A percentile compares a stretch with the other conserved stretches of the same genome.
Evolutionary conservation across 768 basidiomycete genomes (phyloP).

Genomic region (Phlebiopsis flavidoalba): DNA sequence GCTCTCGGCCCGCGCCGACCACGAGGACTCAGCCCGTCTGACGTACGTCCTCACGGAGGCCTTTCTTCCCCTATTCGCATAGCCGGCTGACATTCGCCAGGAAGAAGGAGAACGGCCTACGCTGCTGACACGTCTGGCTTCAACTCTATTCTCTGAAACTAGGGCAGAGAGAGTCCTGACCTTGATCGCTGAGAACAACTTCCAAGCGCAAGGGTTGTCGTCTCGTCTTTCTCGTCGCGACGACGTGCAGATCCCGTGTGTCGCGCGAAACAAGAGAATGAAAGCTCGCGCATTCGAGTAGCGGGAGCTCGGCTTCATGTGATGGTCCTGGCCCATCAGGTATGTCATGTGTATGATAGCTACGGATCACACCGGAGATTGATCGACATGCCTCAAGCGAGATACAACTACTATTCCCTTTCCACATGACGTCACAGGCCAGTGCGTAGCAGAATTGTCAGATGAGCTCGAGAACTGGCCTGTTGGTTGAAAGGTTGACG

Average conservation of each 20-base stretch:
- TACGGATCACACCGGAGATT: too few relatives aligned
- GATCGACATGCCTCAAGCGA: too few relatives aligned
- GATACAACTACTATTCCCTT: too few relatives aligned
- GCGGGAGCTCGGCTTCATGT: too few relatives aligned
- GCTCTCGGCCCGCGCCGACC: not conserved
- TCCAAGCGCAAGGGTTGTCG: constrained; percentile 18
- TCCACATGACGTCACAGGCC: too few relatives aligned
- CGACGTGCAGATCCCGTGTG: not conserved
- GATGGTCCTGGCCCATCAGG: too few relatives aligned
- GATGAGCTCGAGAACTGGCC: too few relatives aligned
- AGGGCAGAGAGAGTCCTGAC: constrained; percentile 11
- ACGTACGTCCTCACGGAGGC: not conserved
- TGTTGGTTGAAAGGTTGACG: too few relatives aligned
- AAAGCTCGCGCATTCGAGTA: not conserved
- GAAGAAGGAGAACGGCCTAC: not conserved
- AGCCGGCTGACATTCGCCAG: not conserved
- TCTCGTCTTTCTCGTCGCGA: too few relatives aligned
- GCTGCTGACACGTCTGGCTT: not conserved
- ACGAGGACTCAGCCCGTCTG: not conserved
- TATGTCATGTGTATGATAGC: too few relatives aligned
- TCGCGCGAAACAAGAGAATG: constrained; percentile 11
- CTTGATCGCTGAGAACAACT: constrained; percentile 14
- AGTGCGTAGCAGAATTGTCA: too few relatives aligned
- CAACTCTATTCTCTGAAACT: not conserved
- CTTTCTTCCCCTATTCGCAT: too few relatives aligned